These are phyloP conservation scores for Polytrichum formosum DNA, from an alignment of 225 moss, liverwort and hornwort genomes.

Conservation along the genomic window DNA sequence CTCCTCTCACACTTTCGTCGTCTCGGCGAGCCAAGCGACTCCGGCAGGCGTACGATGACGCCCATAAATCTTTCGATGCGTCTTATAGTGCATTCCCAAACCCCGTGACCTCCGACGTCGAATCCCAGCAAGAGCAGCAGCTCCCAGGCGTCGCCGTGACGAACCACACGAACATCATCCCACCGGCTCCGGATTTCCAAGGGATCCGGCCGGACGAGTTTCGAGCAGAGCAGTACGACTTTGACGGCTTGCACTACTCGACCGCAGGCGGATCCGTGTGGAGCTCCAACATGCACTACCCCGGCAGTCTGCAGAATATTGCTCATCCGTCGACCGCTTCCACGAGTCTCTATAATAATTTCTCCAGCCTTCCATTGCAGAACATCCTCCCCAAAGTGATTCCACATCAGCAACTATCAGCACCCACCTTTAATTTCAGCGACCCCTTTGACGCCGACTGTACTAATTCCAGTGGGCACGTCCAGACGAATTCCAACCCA, in stretches of 20 bases:
- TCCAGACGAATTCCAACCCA: too few species aligned
- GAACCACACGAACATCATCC: neutral
- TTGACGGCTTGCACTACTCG: neutral
- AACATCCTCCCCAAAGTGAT: neutral
- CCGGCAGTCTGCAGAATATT: neutral
- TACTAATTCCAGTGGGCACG: neutral
- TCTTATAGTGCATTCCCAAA: too few species aligned
- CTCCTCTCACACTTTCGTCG: neutral
- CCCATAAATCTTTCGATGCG: too few species aligned
- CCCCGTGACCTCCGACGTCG: too few species aligned
- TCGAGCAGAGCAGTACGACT: neutral
- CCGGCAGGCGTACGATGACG: neutral
- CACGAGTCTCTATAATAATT: neutral
- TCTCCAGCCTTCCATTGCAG: conserved; percentile 5
- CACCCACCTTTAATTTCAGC: too few species aligned
- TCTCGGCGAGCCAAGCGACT: conserved; percentile 1
- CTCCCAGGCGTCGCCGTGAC: too few species aligned
- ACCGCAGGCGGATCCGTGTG: neutral
- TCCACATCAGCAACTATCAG: too few species aligned
- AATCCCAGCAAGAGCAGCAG: too few species aligned
- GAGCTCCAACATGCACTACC: neutral
- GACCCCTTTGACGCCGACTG: conserved; percentile 11
- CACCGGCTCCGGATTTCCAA: neutral
- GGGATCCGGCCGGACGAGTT: neutral
- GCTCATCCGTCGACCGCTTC: too few species aligned